A percentile compares a stretch with the other conserved stretches of the same genome.
phyloP scores from a whole-genome alignment of 331 rosid species.

The Erythrophleum ivorense region DNA sequence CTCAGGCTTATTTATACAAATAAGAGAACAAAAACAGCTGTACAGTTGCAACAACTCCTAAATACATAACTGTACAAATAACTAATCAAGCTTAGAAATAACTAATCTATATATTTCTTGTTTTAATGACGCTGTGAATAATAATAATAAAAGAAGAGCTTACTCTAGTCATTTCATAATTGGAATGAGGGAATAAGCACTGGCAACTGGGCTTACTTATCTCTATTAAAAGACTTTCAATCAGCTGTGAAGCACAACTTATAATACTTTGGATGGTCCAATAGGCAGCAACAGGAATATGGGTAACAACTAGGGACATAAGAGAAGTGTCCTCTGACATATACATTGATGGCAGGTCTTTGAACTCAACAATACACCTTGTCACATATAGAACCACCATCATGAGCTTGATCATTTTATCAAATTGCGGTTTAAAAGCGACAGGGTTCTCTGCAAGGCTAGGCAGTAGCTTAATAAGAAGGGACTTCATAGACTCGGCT shows the following conservation, averaged over 20 bases:
- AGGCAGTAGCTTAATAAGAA: constrained; percentile 67
- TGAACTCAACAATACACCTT: constrained; percentile 60
- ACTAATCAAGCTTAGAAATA: too few species aligned
- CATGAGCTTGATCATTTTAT: constrained; percentile 60
- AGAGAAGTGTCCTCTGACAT: constrained; percentile 72
- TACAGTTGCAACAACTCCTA: too few species aligned
- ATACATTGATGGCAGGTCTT: constrained; percentile 64
- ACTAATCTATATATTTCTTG: too few species aligned
- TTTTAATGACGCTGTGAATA: too few species aligned
- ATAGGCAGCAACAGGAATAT: constrained; percentile 82
- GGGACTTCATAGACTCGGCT: constrained; percentile 69
- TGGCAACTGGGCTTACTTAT: constrained; percentile 58
- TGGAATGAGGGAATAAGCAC: neutral
- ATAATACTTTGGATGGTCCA: constrained; percentile 77
- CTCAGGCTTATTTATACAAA: too few species aligned
- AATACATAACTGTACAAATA: too few species aligned
- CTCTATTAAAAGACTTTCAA: constrained; percentile 59
- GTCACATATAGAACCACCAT: constrained; percentile 59
- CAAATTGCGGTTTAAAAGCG: constrained; percentile 62
- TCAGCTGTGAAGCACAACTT: constrained; percentile 65
- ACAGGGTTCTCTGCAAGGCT: constrained; percentile 57
- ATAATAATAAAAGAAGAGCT: neutral
- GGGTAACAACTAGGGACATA: constrained; percentile 60
- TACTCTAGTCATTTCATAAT: neutral
- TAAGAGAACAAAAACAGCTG: too few species aligned